Base-by-base conservation (phyloP, 305 asterid genomes). In the Salvia sclarea region DNA sequence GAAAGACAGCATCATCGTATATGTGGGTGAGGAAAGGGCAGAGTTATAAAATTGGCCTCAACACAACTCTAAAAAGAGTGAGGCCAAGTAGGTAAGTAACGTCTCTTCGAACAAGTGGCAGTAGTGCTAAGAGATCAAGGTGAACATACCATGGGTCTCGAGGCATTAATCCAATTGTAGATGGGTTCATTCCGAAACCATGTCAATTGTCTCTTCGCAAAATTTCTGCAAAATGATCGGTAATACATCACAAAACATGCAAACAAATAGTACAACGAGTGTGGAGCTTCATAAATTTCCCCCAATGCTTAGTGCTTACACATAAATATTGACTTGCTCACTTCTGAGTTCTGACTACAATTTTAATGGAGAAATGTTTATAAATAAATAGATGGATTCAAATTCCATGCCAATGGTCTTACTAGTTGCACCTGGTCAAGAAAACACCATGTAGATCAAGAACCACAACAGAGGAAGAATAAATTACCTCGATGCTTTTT, bases 81-180 rank as follows among this genome's bases (percentile, higher is more conserved):
- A n/a, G n/a, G n/a, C n/a, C n/a, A n/a, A n/a, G n/a, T n/a, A n/a
- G n/a, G n/a, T n/a, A n/a, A n/a, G n/a, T n/a, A n/a, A n/a, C n/a
- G n/a, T n/a, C n/a, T n/a, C n/a, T n/a, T n/a, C n/a, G n/a, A 45
- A 22, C 38, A n/a, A 1, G 20, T 43, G 38, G 25, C 38, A 52
- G 45, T 28, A 31, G 11, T 28, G 33, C 28, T 64, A 64, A 55
- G 53, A 56, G 18, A 66, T 38, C 54, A 30, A 49, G 56, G 58
- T 48, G 13, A 45, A 10, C 84, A 45, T 87, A 93, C 98, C 91
- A 91, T 59, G 60, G 98, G 93, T 72, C 82, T 84, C 21, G 97
- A 88, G 66, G 98, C 99, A 85, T 91, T 88, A 63, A 94, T 85
- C 99, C 99, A 91, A 50, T 85, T 91, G 84, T 94, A 94, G 69